Evolutionary conservation across 2,329 filamentous ascomycete species (phyloP), one percentile per base, ranked within the genome.

Genomic region (Cladosporium sp.): DNA sequence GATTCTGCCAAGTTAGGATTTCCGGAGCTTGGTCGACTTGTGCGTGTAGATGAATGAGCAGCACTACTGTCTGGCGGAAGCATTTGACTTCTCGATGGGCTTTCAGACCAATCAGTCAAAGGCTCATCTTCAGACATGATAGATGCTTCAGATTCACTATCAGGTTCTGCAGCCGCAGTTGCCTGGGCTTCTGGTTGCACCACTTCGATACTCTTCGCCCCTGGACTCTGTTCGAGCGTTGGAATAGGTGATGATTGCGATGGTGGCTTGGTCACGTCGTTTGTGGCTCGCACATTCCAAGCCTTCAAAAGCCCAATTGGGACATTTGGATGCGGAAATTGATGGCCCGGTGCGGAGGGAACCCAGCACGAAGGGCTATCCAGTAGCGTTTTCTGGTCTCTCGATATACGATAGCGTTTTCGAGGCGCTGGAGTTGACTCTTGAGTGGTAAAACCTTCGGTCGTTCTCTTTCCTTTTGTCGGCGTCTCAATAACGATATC

Each of bases 311-410:
- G 64, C 4, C 65, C 58, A 3, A 72, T 65, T 4, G 75, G 75
- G 15, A 77, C 66, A 58, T 77, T 77, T 6, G 70, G 70, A 17
- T 60, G 54, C 4, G 74, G 73, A 22, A 74, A 72, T 6, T 60
- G 60, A 2, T 61, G 56, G 15, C 75, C 74, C 3, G 71, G 66
- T 15, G 66, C 61, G 9, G 74, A 61, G 7, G 74, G 71, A 8
- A 71, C 58, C 73, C 73, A 75, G 6, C 67, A 80, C 15, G 77
- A 72, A 5, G 70, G 60, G 10, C 73, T 66, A 5, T 77, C 73
- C 1, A 87, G 69, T 4, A 86, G 70, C 8, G 71, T 63, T 42
- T 69, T 65, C 62, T 87, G 84, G 15, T 80, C 74, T 24, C 67
- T 71, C 1, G 79, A 74, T 4, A 75, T 70, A 28, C 57, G 68